A percentile compares a stretch with the other conserved stretches of the same genome.
Conservation (phyloP, 768 basidiomycete species). For the Boletus insuetus region DNA sequence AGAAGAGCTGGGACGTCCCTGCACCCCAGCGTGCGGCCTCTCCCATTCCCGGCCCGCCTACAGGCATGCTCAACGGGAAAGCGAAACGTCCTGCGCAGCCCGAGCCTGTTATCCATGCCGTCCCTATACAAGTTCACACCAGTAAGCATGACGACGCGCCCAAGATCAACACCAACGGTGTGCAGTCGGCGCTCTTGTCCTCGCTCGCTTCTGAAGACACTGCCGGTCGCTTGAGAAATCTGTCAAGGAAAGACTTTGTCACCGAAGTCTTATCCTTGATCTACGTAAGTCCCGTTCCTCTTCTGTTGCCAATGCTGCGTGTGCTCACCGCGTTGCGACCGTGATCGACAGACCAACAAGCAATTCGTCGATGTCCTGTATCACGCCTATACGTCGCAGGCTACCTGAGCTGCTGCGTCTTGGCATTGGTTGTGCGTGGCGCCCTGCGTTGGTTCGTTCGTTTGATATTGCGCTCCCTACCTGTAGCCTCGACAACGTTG, state of each 20-base stretch:
- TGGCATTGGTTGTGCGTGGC: neutral
- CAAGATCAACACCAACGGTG: constrained; percentile 20
- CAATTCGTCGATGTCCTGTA: constrained; percentile 63
- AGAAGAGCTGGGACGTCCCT: constrained; percentile 62
- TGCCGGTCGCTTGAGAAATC: constrained; percentile 13
- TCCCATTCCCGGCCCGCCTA: constrained; percentile 1
- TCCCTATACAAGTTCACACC: constrained; percentile 2
- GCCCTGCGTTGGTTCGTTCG: neutral
- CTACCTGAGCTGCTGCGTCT: constrained; percentile 5
- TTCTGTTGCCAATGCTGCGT: neutral
- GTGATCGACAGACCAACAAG: constrained; percentile 51
- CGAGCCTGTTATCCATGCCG: neutral
- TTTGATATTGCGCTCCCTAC: neutral
- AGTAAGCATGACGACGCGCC: neutral
- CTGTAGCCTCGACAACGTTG: neutral
- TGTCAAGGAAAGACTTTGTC: constrained; percentile 58
- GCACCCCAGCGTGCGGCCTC: constrained; percentile 21
- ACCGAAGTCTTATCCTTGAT: constrained; percentile 58
- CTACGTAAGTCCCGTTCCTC: constrained; percentile 43
- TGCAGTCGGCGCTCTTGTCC: constrained; percentile 24
- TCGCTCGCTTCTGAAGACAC: constrained; percentile 21
- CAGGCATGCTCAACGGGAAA: constrained; percentile 25
- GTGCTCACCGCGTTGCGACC: neutral
- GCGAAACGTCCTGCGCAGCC: constrained; percentile 13
- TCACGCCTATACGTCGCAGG: constrained; percentile 43